Evolutionary conservation across 345 rosid genomes (phyloP).

Genomic region (Salix koriyanagi): DNA sequence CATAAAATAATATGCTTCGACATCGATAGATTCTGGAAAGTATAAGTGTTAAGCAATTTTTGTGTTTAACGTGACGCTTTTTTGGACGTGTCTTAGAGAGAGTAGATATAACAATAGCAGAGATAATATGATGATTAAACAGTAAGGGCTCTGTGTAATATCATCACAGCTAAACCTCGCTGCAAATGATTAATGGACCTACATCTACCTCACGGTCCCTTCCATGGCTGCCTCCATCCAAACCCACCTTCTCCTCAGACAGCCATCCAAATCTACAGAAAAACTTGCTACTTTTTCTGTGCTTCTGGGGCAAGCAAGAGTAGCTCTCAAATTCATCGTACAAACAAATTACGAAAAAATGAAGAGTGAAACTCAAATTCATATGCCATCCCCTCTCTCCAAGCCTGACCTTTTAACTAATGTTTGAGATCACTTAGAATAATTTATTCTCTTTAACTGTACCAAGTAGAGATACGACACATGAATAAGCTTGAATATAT

Average conservation of each 20-base stretch:
- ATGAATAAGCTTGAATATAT: too few relatives aligned
- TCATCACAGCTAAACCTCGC: constrained; percentile 6
- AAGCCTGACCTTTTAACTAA: too few relatives aligned
- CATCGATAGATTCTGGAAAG: neutral
- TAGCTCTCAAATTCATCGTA: too few relatives aligned
- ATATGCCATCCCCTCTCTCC: too few relatives aligned
- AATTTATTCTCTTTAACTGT: too few relatives aligned
- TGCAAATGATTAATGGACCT: constrained; percentile 33
- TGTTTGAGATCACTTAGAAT: too few relatives aligned
- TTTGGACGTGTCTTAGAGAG: neutral
- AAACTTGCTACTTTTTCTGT: neutral
- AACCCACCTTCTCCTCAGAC: neutral
- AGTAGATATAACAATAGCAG: neutral
- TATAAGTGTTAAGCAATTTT: neutral
- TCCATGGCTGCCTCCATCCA: neutral
- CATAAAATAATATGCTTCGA: too few relatives aligned
- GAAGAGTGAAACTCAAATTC: too few relatives aligned
- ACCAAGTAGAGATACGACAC: too few relatives aligned
- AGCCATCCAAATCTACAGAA: neutral
- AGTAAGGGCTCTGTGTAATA: neutral
- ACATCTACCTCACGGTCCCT: constrained; percentile 10
- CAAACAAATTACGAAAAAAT: too few relatives aligned
- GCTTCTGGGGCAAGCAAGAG: too few relatives aligned
- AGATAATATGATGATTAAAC: constrained; percentile 1
- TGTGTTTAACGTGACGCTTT: neutral